Percentiles rank a stretch among this genome's conserved stretches.
Conservation (phyloP, 192 early-diverging fungal species). For the Cladochytrium replicatum region DNA sequence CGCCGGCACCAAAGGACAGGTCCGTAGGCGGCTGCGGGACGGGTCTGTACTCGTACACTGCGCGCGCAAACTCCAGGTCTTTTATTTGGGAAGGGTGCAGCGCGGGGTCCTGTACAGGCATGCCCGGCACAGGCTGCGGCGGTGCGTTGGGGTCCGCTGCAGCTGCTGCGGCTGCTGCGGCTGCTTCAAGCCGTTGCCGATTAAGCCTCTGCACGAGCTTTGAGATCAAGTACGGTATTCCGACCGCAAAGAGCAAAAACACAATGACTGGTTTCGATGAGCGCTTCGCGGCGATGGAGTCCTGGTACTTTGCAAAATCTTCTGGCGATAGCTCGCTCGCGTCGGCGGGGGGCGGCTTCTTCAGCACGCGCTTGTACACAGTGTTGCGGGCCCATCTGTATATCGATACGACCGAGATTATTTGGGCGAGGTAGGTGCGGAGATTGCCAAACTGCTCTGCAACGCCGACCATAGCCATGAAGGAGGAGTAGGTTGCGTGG, state of each 20-base stretch:
- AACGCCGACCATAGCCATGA: conserved; percentile 93
- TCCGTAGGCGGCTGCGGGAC: conserved; percentile 72
- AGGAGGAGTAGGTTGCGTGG: conserved; percentile 84
- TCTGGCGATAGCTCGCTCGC: conserved; percentile 59
- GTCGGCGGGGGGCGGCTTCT: conserved; percentile 58
- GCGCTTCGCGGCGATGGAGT: conserved; percentile 12
- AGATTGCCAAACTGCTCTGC: conserved; percentile 95
- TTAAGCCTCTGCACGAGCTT: conserved; percentile 72
- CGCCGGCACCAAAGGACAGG: conserved; percentile 72
- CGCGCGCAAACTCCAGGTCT: conserved; percentile 78
- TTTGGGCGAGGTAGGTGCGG: conserved; percentile 70
- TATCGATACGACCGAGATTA: conserved; percentile 70
- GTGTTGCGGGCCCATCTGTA: conserved; percentile 58
- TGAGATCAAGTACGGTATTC: conserved; percentile 85
- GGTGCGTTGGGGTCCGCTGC: no score
- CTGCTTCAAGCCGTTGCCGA: conserved; percentile 22
- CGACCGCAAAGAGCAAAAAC: conserved; percentile 78
- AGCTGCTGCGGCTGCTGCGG: conserved; percentile 9
- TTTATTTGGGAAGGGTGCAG: conserved; percentile 19
- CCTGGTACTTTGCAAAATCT: conserved; percentile 66
- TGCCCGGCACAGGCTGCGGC: no score
- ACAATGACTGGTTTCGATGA: conserved; percentile 62
- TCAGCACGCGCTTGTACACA: conserved; percentile 48
- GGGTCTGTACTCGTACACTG: conserved; percentile 70
- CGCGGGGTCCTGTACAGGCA: no score